These are phyloP conservation scores for Schwanniomyces occidentalis DNA, from an alignment of 805 yeast species.

Conservation along the genomic window DNA sequence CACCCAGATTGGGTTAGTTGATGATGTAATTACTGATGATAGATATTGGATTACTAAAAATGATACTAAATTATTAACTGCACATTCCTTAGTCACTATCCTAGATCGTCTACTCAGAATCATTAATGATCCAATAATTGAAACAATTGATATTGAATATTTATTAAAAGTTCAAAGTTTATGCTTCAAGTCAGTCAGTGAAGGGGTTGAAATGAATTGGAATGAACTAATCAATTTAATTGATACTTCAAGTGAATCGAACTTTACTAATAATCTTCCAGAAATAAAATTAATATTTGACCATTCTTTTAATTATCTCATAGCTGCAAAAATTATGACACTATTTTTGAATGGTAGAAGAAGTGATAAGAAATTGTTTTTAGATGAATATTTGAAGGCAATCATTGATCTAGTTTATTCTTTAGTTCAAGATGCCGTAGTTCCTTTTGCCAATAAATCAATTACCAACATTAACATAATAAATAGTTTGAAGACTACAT, in stretches of 20 bases:
- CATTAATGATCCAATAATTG: constrained; percentile 12
- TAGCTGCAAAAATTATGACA: constrained; percentile 39
- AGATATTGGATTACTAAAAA: neutral
- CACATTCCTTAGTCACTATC: constrained; percentile 11
- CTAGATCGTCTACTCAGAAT: constrained; percentile 29
- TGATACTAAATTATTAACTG: constrained; percentile 1
- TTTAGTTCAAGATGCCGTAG: constrained; percentile 27
- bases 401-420: constrained; percentile 41
- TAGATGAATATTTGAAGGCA: constrained; percentile 44
- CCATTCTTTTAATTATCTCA: constrained; percentile 23
- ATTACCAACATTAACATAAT: neutral
- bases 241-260: constrained; percentile 3
- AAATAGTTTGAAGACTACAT: constrained; percentile 10
- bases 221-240: constrained; percentile 12
- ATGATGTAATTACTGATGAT: constrained; percentile 1
- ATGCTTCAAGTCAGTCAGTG: constrained; percentile 24
- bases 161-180: constrained; percentile 24
- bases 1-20: neutral
- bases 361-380: constrained; percentile 43
- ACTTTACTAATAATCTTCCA: constrained; percentile 1
- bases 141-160: constrained; percentile 14
- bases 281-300: constrained; percentile 6
- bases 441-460: constrained; percentile 12
- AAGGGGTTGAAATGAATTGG: constrained; percentile 18
- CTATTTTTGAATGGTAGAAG: constrained; percentile 40